These are phyloP conservation scores for Amanita rimosa DNA, from an alignment of 768 basidiomycete species.

Conservation along the genomic window DNA sequence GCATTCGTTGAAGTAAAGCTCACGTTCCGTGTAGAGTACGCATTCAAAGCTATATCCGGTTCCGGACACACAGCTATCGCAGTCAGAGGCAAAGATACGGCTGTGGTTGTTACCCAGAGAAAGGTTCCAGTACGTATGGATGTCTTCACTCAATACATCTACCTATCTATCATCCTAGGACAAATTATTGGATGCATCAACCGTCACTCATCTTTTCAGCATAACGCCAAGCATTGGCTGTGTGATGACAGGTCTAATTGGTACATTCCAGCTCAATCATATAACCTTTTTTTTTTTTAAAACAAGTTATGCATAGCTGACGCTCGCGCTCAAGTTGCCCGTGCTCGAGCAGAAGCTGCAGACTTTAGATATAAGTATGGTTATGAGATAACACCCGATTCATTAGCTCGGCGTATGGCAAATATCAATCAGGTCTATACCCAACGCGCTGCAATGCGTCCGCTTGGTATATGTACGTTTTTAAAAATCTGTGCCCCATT, in stretches of 20 bases:
- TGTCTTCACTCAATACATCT: not conserved
- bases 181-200: slow-evolving; percentile 91
- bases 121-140: slow-evolving; percentile 79
- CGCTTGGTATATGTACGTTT: slow-evolving; percentile 81
- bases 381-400: slow-evolving; percentile 96
- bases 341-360: slow-evolving; percentile 83
- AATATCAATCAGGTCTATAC: slow-evolving; percentile 99
- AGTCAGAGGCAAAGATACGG: slow-evolving; percentile 88
- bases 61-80: slow-evolving; percentile 92
- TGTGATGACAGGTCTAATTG: slow-evolving; percentile 95
- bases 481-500: not conserved
- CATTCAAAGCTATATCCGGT: slow-evolving; percentile 98
- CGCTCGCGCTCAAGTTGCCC: slow-evolving; percentile 77
- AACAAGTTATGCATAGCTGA: slow-evolving; percentile 42
- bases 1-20: slow-evolving; percentile 7
- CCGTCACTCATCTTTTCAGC: slow-evolving; percentile 91
- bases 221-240: slow-evolving; percentile 96
- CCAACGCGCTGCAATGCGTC: slow-evolving; percentile 94
- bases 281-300: not conserved
- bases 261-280: slow-evolving; percentile 24
- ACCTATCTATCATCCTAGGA: slow-evolving; percentile 42
- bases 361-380: slow-evolving; percentile 95
- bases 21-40: slow-evolving; percentile 67
- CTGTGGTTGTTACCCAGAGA: slow-evolving; percentile 95
- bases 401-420: slow-evolving; percentile 87